Evolutionary conservation across 805 yeast species (phyloP).

Genomic region (Candida railenensis): DNA sequence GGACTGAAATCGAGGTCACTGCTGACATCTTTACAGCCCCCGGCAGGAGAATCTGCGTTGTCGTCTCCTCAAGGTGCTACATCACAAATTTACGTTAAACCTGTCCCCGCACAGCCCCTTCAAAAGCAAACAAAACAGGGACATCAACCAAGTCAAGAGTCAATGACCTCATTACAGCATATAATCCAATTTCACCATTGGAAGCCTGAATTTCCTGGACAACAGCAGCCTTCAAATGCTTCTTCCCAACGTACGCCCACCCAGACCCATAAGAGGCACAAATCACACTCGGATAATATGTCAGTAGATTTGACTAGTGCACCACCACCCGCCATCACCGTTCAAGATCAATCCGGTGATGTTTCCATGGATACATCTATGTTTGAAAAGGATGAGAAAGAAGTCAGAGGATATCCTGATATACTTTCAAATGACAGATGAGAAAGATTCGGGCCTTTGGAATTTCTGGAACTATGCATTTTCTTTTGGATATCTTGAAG

Average conservation of each 20-base stretch:
- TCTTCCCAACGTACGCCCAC: slow-evolving; percentile 10
- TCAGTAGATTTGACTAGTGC: slow-evolving; percentile 23
- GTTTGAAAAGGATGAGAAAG: slow-evolving; percentile 4
- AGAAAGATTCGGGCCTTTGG: not conserved
- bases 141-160: slow-evolving; percentile 39
- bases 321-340: not conserved
- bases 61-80: slow-evolving; percentile 24
- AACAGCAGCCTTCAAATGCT: slow-evolving; percentile 10
- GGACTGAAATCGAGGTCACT: not conserved
- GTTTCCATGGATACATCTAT: slow-evolving; percentile 3
- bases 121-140: slow-evolving; percentile 28
- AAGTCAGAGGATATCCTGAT: slow-evolving; percentile 3
- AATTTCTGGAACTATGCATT: no score
- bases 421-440: not conserved
- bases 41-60: slow-evolving; percentile 9
- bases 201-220: slow-evolving; percentile 43
- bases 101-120: slow-evolving; percentile 41
- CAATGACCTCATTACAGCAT: slow-evolving; percentile 49
- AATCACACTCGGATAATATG: slow-evolving; percentile 29
- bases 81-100: slow-evolving; percentile 41
- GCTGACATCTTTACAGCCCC: slow-evolving; percentile 12
- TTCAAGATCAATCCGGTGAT: not conserved
- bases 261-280: slow-evolving; percentile 38
- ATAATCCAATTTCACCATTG: slow-evolving; percentile 58
- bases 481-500: no score